Conservation (phyloP, 148 eudicot species). For the Cornus kousa region DNA sequence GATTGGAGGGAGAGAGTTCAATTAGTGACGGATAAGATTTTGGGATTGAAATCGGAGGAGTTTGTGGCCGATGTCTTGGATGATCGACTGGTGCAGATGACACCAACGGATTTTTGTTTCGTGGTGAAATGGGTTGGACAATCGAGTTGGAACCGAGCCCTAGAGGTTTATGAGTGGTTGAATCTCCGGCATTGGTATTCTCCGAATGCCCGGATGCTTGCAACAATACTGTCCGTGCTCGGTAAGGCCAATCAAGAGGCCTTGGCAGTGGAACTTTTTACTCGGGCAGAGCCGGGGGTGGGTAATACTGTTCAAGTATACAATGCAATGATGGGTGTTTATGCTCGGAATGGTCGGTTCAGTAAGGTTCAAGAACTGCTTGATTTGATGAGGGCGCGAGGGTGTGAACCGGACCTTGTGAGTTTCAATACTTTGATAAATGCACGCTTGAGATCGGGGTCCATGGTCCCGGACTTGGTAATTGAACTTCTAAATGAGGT, state of each 20-base stretch:
- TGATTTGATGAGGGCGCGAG: slow-evolving; percentile 72
- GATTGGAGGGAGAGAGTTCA: slow-evolving; percentile 90
- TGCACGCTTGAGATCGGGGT: slow-evolving; percentile 77
- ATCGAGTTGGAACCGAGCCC: slow-evolving; percentile 79
- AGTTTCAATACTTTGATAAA: slow-evolving; percentile 93
- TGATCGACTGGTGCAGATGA: slow-evolving; percentile 68
- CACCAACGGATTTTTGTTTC: slow-evolving; percentile 85
- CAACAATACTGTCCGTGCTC: slow-evolving; percentile 74
- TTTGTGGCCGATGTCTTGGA: slow-evolving; percentile 93
- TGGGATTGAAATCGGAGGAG: slow-evolving; percentile 63
- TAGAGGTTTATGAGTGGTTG: slow-evolving; percentile 97
- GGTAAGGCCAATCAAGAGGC: slow-evolving; percentile 91
- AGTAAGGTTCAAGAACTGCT: slow-evolving; percentile 76
- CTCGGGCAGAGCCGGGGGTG: slow-evolving; percentile 56
- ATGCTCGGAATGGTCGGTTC: slow-evolving; percentile 78
- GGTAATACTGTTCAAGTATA: slow-evolving; percentile 87
- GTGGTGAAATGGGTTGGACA: slow-evolving; percentile 86
- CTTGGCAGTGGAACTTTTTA: slow-evolving; percentile 76
- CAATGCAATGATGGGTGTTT: slow-evolving; percentile 99
- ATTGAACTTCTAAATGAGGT: slow-evolving; percentile 75
- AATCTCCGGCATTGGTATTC: slow-evolving; percentile 81
- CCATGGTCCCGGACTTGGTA: slow-evolving; percentile 58
- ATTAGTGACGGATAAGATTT: slow-evolving; percentile 67
- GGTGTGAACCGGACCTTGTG: slow-evolving; percentile 86
- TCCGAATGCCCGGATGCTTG: slow-evolving; percentile 86